A percentile compares a stretch with the other conserved stretches of the same genome.
Evolutionary conservation across 441 rosid genomes (phyloP).

Genomic region (Populus hybrid): DNA sequence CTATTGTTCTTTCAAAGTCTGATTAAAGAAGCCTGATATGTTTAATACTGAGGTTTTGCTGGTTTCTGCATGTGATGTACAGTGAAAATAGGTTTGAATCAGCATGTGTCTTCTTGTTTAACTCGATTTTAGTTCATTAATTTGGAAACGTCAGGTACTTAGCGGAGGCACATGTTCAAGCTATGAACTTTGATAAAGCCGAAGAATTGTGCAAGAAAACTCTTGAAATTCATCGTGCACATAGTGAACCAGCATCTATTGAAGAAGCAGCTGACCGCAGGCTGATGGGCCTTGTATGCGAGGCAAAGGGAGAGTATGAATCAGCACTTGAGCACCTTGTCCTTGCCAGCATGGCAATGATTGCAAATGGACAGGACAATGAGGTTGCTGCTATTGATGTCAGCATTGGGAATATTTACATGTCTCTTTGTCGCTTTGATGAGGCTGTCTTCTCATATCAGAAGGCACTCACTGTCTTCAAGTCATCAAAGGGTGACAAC

Average conservation of each 20-base stretch:
- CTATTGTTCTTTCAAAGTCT: neutral
- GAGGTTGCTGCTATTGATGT: constrained; percentile 97
- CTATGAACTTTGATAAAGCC: constrained; percentile 95
- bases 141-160: constrained; percentile 56
- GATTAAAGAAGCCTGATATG: neutral
- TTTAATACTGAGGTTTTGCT: neutral
- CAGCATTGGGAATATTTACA: constrained; percentile 88
- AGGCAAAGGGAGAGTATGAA: constrained; percentile 95
- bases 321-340: constrained; percentile 93
- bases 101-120: neutral
- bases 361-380: constrained; percentile 77
- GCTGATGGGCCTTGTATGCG: constrained; percentile 82
- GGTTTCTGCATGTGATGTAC: neutral
- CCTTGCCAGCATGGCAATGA: constrained; percentile 98
- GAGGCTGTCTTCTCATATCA: constrained; percentile 98
- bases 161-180: constrained; percentile 96
- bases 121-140: neutral
- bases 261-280: constrained; percentile 97
- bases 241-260: constrained; percentile 92
- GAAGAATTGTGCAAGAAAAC: constrained; percentile 87
- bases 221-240: constrained; percentile 88
- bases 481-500: constrained; percentile 89
- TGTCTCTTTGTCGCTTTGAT: constrained; percentile 84
- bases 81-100: neutral
- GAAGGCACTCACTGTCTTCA: constrained; percentile 95